phyloP scores from a whole-genome alignment of 306 rosid genomes.

The Quercus mongolica region DNA sequence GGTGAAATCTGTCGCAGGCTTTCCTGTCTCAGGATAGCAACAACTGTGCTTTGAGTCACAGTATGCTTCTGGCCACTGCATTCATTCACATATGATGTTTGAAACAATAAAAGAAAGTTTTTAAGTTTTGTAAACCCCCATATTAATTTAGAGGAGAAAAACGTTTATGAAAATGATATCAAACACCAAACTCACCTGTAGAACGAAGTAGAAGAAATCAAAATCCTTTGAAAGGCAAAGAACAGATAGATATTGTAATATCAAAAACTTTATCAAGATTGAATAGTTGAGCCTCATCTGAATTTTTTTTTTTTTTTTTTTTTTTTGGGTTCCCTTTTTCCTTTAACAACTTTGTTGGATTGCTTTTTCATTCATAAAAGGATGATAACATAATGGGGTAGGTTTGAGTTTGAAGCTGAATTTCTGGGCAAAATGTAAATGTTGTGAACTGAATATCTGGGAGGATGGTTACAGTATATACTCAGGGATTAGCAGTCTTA shows the following conservation, averaged over 20 bases:
- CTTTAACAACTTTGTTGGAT: neutral
- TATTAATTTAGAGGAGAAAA: neutral
- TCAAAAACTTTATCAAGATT: slow-evolving; percentile 34
- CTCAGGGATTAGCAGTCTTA: too few species aligned
- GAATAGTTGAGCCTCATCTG: slow-evolving; percentile 31
- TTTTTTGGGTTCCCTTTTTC: neutral
- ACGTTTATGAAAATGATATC: neutral
- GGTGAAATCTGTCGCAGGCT: slow-evolving; percentile 60
- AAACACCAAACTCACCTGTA: slow-evolving; percentile 39
- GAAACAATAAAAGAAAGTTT: too few species aligned
- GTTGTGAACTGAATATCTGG: too few species aligned
- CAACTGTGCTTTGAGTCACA: slow-evolving; percentile 67
- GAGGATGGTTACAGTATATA: too few species aligned
- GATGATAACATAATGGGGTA: too few species aligned
- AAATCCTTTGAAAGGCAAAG: slow-evolving; percentile 49
- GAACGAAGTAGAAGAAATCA: slow-evolving; percentile 88
- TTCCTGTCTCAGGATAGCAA: slow-evolving; percentile 68
- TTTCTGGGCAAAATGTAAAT: too few species aligned
- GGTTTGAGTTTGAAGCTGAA: too few species aligned
- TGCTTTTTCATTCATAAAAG: too few species aligned
- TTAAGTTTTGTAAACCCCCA: too few species aligned
- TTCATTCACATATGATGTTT: neutral
- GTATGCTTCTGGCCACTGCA: slow-evolving; percentile 79
- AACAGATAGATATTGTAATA: slow-evolving; percentile 43
- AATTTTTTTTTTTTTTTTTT: too few species aligned